Conservation (phyloP, 1,284 basidiomycete species). For the Naganishia sp. region DNA sequence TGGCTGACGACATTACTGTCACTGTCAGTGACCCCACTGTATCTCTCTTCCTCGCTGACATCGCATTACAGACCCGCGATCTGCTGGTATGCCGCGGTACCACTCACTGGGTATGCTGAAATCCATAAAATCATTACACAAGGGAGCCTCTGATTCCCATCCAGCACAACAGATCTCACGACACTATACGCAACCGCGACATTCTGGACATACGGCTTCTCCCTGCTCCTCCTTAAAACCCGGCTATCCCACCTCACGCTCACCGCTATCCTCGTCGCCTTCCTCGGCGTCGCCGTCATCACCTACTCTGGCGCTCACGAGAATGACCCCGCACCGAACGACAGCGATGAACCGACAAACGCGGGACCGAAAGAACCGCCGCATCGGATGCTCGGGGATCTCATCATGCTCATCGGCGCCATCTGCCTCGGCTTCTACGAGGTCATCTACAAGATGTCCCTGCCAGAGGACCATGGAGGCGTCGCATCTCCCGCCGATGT, state of each 20-base stretch:
- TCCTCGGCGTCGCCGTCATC: constrained; percentile 49
- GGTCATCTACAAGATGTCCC: constrained; percentile 53
- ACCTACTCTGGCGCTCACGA: constrained; percentile 41
- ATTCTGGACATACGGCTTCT: constrained; percentile 41
- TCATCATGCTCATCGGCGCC: constrained; percentile 52
- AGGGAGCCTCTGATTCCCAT: background rate
- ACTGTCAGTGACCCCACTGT: constrained; percentile 18
- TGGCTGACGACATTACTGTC: constrained; percentile 32
- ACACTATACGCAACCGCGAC: constrained; percentile 34
- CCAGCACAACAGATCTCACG: constrained; percentile 33
- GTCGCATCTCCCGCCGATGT: constrained; percentile 29
- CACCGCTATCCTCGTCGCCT: constrained; percentile 48
- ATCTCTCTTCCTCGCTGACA: background rate
- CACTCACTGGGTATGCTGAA: constrained; percentile 41
- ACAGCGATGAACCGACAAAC: background rate
- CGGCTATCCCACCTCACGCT: constrained; percentile 45
- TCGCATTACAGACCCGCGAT: constrained; percentile 28
- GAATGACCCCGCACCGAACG: constrained; percentile 9
- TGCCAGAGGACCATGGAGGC: constrained; percentile 50
- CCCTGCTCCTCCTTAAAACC: constrained; percentile 46
- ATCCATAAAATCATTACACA: background rate
- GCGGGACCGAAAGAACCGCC: constrained; percentile 17
- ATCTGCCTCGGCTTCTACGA: constrained; percentile 53
- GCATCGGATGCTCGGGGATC: constrained; percentile 47
- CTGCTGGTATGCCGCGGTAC: constrained; percentile 34